phyloP scores from a whole-genome alignment of 192 early-diverging fungal genomes.

The Backusella tarrabulga region DNA sequence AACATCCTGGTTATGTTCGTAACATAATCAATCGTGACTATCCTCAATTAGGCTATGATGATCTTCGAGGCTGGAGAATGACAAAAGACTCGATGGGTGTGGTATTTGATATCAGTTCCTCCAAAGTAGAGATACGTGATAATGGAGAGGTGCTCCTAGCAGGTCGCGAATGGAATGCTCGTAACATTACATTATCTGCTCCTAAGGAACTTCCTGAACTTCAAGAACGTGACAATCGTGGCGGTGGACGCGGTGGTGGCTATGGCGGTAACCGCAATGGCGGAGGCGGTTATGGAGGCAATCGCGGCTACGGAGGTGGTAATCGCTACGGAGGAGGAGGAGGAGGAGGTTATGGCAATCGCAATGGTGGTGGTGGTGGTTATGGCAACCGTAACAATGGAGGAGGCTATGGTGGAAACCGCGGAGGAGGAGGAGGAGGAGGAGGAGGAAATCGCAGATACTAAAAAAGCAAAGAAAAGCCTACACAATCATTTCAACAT shows the following conservation, averaged over 20 bases:
- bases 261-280: slow-evolving; percentile 45
- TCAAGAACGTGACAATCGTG: slow-evolving; percentile 47
- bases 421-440: slow-evolving; percentile 5
- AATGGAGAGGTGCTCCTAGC: slow-evolving; percentile 52
- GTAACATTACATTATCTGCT: slow-evolving; percentile 68
- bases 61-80: slow-evolving; percentile 80
- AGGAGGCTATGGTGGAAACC: background rate
- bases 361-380: slow-evolving; percentile 19
- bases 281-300: slow-evolving; percentile 37
- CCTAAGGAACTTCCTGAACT: slow-evolving; percentile 80
- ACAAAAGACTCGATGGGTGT: slow-evolving; percentile 77
- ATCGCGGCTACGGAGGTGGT: slow-evolving; percentile 36
- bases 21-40: slow-evolving; percentile 69
- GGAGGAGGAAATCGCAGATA: slow-evolving; percentile 3
- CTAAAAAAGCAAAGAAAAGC: background rate
- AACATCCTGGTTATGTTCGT: slow-evolving; percentile 84
- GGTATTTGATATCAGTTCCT: slow-evolving; percentile 77
- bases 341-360: slow-evolving; percentile 42
- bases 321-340: slow-evolving; percentile 43
- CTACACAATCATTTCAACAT: background rate
- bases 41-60: slow-evolving; percentile 70
- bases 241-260: slow-evolving; percentile 39
- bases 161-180: slow-evolving; percentile 70
- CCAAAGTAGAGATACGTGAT: slow-evolving; percentile 66
- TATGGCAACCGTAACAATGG: background rate